These are phyloP conservation scores for Fusarium subtropicale DNA, from an alignment of 2,329 filamentous ascomycete genomes.

Conservation along the genomic window DNA sequence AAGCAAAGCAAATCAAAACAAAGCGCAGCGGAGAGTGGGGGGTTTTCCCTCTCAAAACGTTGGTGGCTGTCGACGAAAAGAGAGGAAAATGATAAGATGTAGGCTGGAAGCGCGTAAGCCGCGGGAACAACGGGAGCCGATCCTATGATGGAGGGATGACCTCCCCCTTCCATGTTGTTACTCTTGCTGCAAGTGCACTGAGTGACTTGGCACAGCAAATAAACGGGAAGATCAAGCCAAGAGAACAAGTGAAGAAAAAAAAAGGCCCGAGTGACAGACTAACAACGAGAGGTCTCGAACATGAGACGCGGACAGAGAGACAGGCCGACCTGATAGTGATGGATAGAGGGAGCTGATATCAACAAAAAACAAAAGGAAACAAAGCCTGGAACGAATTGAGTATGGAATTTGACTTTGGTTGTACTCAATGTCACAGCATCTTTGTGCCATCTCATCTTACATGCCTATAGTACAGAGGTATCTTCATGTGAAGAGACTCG, in stretches of 20 bases:
- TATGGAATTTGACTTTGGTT: constrained; percentile 5
- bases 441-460: constrained; percentile 14
- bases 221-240: constrained; percentile 9
- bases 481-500: constrained; percentile 13
- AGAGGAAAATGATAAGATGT: neutral
- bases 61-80: constrained; percentile 1
- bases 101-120: constrained; percentile 41
- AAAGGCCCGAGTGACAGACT: constrained; percentile 26
- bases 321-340: constrained; percentile 7
- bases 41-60: neutral
- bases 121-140: constrained; percentile 15
- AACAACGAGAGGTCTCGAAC: constrained; percentile 13
- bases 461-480: neutral
- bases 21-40: constrained; percentile 12
- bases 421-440: neutral
- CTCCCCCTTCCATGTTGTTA: neutral
- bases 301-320: constrained; percentile 19
- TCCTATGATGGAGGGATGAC: constrained; percentile 23
- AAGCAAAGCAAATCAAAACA: constrained; percentile 9
- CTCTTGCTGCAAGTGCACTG: neutral
- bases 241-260: neutral
- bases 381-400: constrained; percentile 20
- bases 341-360: constrained; percentile 18
- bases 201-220: constrained; percentile 2
- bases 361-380: constrained; percentile 16